Percentiles rank a stretch among this genome's conserved stretches.
phyloP scores from a whole-genome alignment of 2,329 filamentous ascomycete genomes.

The Endocalyx cinctus region DNA sequence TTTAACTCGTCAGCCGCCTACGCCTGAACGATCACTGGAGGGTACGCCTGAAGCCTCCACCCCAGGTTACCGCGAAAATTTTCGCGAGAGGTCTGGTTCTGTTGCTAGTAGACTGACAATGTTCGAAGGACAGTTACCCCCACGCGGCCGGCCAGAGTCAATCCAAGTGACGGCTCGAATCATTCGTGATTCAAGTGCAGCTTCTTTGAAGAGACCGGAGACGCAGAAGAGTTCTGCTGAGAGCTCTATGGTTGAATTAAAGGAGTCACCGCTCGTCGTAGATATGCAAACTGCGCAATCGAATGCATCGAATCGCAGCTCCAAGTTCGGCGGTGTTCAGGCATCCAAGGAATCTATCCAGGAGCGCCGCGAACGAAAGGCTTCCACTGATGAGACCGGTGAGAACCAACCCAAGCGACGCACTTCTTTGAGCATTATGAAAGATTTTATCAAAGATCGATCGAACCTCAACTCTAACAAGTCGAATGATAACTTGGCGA shows the following conservation, averaged over 20 bases:
- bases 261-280: constrained; percentile 55
- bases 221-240: constrained; percentile 38
- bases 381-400: constrained; percentile 24
- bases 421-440: constrained; percentile 56
- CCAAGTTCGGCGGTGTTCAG: too few species aligned
- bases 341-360: constrained; percentile 43
- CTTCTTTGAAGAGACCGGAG: constrained; percentile 36
- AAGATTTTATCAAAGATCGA: constrained; percentile 57
- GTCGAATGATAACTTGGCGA: constrained; percentile 39
- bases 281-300: constrained; percentile 45
- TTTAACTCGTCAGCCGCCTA: constrained; percentile 19
- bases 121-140: constrained; percentile 42
- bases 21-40: constrained; percentile 22
- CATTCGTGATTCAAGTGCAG: constrained; percentile 57
- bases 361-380: constrained; percentile 39
- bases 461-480: constrained; percentile 46
- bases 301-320: neutral
- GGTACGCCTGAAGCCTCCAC: constrained; percentile 14
- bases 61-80: constrained; percentile 27
- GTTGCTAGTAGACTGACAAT: constrained; percentile 52
- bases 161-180: constrained; percentile 88
- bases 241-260: constrained; percentile 46
- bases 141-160: constrained; percentile 60
- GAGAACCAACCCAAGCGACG: constrained; percentile 39
- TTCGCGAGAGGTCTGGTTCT: constrained; percentile 46